These are phyloP conservation scores for Irpex lacteus DNA, from an alignment of 1,284 basidiomycete species.

Conservation along the genomic window DNA sequence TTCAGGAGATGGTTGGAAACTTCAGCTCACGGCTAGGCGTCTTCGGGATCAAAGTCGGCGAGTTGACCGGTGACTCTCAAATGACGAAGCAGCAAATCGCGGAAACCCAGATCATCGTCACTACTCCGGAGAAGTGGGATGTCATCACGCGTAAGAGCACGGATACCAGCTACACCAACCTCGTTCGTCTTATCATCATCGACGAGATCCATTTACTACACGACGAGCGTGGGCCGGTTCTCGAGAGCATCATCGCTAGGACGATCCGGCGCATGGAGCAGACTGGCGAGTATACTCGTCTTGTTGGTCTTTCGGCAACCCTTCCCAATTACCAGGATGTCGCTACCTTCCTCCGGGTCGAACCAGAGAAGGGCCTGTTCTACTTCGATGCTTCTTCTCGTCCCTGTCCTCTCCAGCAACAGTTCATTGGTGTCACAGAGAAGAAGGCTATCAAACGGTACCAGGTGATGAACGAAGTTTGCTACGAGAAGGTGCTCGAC, in stretches of 20 bases:
- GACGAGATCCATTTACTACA: constrained; percentile 98
- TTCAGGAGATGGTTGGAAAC: constrained; percentile 96
- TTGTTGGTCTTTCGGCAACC: constrained; percentile 95
- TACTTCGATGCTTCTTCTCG: constrained; percentile 95
- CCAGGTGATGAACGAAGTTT: constrained; percentile 98
- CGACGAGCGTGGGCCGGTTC: constrained; percentile 96
- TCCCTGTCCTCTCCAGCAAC: constrained; percentile 94
- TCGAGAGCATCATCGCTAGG: constrained; percentile 90
- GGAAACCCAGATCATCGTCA: constrained; percentile 98
- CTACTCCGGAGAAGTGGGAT: constrained; percentile 99
- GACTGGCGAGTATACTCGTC: constrained; percentile 87
- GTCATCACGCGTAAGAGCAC: constrained; percentile 98
- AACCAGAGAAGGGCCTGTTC: constrained; percentile 90
- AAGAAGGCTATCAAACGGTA: constrained; percentile 99
- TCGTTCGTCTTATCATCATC: constrained; percentile 95
- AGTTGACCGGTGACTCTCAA: constrained; percentile 96
- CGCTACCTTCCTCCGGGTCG: constrained; percentile 96
- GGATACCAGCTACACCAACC: constrained; percentile 96
- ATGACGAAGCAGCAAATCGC: constrained; percentile 98
- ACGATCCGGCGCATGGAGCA: constrained; percentile 96
- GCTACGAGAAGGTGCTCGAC: constrained; percentile 97
- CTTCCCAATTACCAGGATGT: constrained; percentile 98
- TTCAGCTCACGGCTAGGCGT: constrained; percentile 81
- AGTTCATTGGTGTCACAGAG: constrained; percentile 97
- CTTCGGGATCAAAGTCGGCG: constrained; percentile 88